Evolutionary conservation across 179 eudicot genomes (phyloP).

Genomic region (Spergularia azorica): DNA sequence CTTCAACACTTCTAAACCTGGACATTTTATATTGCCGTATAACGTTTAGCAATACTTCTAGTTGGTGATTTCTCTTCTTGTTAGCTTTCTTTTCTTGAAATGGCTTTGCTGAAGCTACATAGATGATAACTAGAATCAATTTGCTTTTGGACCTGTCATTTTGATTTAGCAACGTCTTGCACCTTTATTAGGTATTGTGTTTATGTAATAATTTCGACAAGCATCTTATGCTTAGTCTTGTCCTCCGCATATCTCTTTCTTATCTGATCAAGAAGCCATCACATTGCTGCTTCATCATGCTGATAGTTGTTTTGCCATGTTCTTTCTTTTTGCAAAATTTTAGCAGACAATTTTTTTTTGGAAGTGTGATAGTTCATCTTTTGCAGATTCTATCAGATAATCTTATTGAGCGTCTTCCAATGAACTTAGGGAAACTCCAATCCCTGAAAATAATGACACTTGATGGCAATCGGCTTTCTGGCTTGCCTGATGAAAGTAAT

Average conservation of each 20-base stretch:
- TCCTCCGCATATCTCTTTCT: not conserved
- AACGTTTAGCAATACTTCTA: conserved; percentile 1
- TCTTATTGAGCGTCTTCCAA: conserved; percentile 77
- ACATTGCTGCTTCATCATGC: not conserved
- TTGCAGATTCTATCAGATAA: conserved; percentile 84
- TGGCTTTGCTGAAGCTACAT: not conserved
- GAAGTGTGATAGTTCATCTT: not conserved
- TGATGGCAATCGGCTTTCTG: conserved; percentile 66
- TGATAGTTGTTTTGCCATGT: conserved; percentile 1
- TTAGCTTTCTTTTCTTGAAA: not conserved
- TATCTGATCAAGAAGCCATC: not conserved
- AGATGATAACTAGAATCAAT: not conserved
- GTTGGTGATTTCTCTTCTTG: not conserved
- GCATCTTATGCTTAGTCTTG: not conserved
- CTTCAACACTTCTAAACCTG: conserved; percentile 22
- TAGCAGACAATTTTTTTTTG: conserved; percentile 67
- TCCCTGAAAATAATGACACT: conserved; percentile 74
- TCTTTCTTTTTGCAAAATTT: conserved; percentile 46
- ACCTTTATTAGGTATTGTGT: not conserved
- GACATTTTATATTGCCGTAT: not conserved
- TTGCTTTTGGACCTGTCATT: not conserved
- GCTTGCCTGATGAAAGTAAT: conserved; percentile 95
- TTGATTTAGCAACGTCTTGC: not conserved
- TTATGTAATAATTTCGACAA: not conserved
- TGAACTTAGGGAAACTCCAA: conserved; percentile 85